Percentiles rank a stretch among this genome's conserved stretches.
Conservation (phyloP, 805 yeast genomes). For the Kodamaea kaohsiungensis region DNA sequence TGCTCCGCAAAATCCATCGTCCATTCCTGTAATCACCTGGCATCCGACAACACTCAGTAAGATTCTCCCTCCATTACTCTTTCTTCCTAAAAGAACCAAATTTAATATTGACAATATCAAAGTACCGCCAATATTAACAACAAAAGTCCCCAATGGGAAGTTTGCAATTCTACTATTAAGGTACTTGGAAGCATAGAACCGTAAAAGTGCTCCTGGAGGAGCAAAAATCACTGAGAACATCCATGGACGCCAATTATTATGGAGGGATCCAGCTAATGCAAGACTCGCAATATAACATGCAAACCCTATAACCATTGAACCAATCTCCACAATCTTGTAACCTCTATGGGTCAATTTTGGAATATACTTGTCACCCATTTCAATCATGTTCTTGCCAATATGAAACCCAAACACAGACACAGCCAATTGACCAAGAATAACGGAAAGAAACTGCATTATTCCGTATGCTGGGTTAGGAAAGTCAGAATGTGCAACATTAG, state of each 20-base stretch:
- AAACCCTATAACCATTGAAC: conserved; percentile 23
- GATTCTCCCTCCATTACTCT: conserved; percentile 23
- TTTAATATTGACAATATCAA: conserved; percentile 44
- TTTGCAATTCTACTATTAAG: conserved; percentile 43
- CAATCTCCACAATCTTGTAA: conserved; percentile 22
- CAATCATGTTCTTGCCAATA: conserved; percentile 55
- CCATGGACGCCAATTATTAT: conserved; percentile 63
- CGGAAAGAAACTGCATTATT: conserved; percentile 71
- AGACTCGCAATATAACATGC: conserved; percentile 32
- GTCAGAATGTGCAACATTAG: conserved; percentile 27
- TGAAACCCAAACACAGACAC: conserved; percentile 60
- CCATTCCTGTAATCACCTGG: conserved; percentile 54
- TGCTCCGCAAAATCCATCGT: conserved; percentile 70
- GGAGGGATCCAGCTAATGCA: conserved; percentile 21
- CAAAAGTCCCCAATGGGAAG: conserved; percentile 57
- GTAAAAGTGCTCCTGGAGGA: conserved; percentile 64
- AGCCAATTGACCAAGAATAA: conserved; percentile 57
- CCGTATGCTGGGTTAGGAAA: conserved; percentile 75
- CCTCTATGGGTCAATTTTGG: conserved; percentile 18
- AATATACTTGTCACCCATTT: conserved; percentile 23
- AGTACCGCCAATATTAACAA: conserved; percentile 32
- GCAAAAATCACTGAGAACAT: conserved; percentile 65
- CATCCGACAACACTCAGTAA: conserved; percentile 40
- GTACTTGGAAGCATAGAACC: conserved; percentile 55
- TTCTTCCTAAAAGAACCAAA: conserved; percentile 24